Evolutionary conservation across 805 yeast genomes (phyloP).

Genomic region (Kuraishia borneana): DNA sequence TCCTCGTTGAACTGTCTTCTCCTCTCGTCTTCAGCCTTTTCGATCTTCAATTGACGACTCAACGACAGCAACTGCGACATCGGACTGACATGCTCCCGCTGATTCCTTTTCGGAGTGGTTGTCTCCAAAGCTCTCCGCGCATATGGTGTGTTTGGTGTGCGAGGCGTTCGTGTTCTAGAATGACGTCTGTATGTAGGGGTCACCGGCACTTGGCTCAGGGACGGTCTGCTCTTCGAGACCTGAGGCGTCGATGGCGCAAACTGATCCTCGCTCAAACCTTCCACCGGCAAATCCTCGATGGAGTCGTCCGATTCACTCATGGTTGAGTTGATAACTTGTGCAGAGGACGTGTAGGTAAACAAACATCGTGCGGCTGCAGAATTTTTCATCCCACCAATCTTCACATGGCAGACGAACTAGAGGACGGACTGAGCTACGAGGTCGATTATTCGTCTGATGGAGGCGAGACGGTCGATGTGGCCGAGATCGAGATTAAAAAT

Average conservation of each 20-base stretch:
- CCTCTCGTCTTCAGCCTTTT: neutral
- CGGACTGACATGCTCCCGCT: neutral
- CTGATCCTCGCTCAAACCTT: neutral
- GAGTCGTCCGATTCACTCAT: too few relatives aligned
- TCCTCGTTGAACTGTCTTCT: neutral
- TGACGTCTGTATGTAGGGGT: neutral
- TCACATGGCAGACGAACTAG: constrained; percentile 68
- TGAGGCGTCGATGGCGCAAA: neutral
- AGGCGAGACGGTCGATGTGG: constrained; percentile 25
- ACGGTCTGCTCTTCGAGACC: neutral
- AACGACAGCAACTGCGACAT: neutral
- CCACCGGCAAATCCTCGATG: neutral
- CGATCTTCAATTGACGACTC: neutral
- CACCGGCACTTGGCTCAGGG: neutral
- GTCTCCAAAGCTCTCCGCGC: constrained; percentile 18
- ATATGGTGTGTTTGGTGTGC: constrained; percentile 19
- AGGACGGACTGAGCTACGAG: constrained; percentile 63
- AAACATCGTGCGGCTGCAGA: too few relatives aligned
- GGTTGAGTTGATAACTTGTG: too few relatives aligned
- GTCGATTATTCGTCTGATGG: constrained; percentile 28
- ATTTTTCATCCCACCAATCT: too few relatives aligned
- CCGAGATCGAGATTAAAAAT: constrained; percentile 18
- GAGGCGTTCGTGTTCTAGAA: constrained; percentile 1
- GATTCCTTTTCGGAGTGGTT: constrained; percentile 14
- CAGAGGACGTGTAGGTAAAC: too few relatives aligned